Evolutionary conservation across 345 rosid species (phyloP), one percentile per base, ranked within the genome.

Genomic region (Euphorbia lathyris): DNA sequence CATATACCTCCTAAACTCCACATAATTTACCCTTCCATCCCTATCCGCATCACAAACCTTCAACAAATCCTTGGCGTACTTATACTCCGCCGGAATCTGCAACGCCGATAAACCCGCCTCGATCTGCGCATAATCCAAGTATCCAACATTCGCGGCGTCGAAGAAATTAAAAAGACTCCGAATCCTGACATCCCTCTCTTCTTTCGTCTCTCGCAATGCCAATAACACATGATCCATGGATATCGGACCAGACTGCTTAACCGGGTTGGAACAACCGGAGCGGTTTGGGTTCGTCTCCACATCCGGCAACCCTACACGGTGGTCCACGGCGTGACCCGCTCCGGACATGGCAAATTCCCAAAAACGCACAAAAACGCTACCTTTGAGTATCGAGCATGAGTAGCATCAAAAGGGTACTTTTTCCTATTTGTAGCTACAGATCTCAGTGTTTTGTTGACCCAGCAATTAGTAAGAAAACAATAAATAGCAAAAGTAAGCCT

Each of bases 1-100:
- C 98, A 94, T 94, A 71, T 94, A 91, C 45, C 91, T 77, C 82
- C 87, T 86, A 67, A 94, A 94, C 80, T 94, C 98, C 22, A 79
- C 78, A 71, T 90, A 94, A 75, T 89, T 95, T 2, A 91, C 96
- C 27, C 91, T 82, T n/a, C 97, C 97, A 58, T 94, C 98, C 61
- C 87, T 81, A 74, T 94, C 83, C 12, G 91, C 83, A 73, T 94
- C 96, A 55, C 96, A 89, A 43, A 82, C 97, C 77, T 74, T 85
- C 78, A 85, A 69, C 77, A 94, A 79, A 74, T 94, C 98, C 76
- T 66, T 90, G 14, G 97, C 96, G 69, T 91, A 90, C 78, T 85
- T 87, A 42, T 94, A 91, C 65, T 79, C 89, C 0, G 86, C 78
- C 67, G 92, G 96, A 68, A 94, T 87, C 59, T 84, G 87, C 66